A percentile compares a stretch with the other conserved stretches of the same genome.
Conservation (phyloP, 1,139 yeast species). For the Eremothecium cymbalariae region DNA sequence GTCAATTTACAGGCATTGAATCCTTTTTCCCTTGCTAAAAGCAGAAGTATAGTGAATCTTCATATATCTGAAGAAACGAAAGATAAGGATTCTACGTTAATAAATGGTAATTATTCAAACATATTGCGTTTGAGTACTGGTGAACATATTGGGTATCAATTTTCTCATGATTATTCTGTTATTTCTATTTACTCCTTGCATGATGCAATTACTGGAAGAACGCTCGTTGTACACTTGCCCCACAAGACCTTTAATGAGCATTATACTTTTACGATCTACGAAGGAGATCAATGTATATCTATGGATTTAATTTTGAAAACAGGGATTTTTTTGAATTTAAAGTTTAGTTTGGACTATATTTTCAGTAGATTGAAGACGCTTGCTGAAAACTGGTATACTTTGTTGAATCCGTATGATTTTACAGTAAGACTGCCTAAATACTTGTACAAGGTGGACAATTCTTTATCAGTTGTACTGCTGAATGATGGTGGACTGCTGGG, state of each 20-base stretch:
- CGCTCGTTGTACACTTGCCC: constrained; percentile 23
- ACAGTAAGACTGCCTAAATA: constrained; percentile 58
- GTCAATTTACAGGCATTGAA: constrained; percentile 10
- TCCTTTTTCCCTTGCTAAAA: background rate
- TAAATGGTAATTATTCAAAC: constrained; percentile 19
- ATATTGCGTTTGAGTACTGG: constrained; percentile 15
- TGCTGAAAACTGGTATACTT: constrained; percentile 47
- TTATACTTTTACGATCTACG: constrained; percentile 18
- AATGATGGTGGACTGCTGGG: constrained; percentile 66
- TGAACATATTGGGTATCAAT: constrained; percentile 23
- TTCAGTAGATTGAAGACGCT: constrained; percentile 11
- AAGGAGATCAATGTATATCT: constrained; percentile 10
- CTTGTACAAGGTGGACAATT: constrained; percentile 40
- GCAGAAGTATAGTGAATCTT: constrained; percentile 4
- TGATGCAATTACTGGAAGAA: constrained; percentile 16
- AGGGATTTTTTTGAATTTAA: constrained; percentile 34
- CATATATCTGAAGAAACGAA: constrained; percentile 4
- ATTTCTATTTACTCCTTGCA: constrained; percentile 22
- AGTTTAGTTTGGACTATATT: constrained; percentile 26
- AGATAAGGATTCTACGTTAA: constrained; percentile 6
- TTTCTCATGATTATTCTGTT: constrained; percentile 17
- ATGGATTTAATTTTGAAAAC: constrained; percentile 24
- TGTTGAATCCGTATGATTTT: constrained; percentile 66
- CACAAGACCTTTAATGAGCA: constrained; percentile 21
- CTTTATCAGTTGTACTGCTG: constrained; percentile 46